Conservation (phyloP, 257 asterid genomes). For the Agastache rugosa region DNA sequence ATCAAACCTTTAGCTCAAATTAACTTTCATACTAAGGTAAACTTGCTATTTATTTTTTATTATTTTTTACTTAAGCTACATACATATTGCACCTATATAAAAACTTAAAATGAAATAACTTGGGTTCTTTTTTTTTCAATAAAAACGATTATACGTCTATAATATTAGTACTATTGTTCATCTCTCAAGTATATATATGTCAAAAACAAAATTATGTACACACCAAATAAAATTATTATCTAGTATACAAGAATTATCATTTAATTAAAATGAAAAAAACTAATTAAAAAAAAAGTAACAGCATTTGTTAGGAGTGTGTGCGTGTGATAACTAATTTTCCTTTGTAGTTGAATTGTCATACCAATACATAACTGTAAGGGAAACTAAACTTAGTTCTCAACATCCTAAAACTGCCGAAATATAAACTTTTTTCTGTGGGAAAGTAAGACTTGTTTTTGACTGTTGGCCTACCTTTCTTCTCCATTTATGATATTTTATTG, state of each 20-base stretch:
- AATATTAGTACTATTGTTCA: too few relatives aligned
- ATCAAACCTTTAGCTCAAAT: slow-evolving; percentile 41
- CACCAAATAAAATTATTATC: not conserved
- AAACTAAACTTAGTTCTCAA: slow-evolving; percentile 50
- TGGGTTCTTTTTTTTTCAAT: too few relatives aligned
- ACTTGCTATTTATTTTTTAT: not conserved
- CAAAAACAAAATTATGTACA: not conserved
- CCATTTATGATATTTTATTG: slow-evolving; percentile 19
- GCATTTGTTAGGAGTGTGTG: not conserved
- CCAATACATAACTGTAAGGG: slow-evolving; percentile 48
- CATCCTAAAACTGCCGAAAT: slow-evolving; percentile 41
- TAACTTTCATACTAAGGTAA: slow-evolving; percentile 47
- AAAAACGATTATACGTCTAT: too few relatives aligned
- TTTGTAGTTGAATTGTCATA: slow-evolving; percentile 57
- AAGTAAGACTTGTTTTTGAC: slow-evolving; percentile 54
- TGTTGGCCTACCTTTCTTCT: slow-evolving; percentile 67
- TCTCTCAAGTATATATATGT: not conserved
- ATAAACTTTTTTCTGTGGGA: slow-evolving; percentile 30
- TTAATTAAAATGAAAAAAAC: not conserved
- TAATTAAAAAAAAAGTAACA: not conserved
- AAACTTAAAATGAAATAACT: too few relatives aligned
- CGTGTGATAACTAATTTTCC: slow-evolving; percentile 33
- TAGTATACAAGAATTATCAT: not conserved
- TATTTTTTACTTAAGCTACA: not conserved
- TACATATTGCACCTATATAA: slow-evolving; percentile 2